phyloP scores from a whole-genome alignment of 768 basidiomycete genomes.

The Lactifluus subvellereus region DNA sequence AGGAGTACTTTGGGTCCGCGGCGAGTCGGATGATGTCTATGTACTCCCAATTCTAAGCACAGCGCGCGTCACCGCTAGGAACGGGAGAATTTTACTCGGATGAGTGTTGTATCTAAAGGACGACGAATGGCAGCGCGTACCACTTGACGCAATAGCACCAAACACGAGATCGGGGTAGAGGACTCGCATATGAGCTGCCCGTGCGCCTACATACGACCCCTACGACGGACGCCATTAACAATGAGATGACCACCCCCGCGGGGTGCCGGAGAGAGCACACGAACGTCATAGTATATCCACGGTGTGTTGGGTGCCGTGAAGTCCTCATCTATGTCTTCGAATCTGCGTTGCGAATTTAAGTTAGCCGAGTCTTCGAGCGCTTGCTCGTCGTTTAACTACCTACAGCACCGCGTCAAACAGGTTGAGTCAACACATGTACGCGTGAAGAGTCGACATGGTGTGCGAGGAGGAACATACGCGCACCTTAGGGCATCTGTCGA shows the following conservation, averaged over 20 bases:
- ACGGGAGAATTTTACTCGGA: not conserved
- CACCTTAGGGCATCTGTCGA: slow-evolving; percentile 79
- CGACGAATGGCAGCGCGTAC: slow-evolving; percentile 33
- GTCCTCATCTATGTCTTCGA: slow-evolving; percentile 63
- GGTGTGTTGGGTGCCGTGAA: slow-evolving; percentile 67
- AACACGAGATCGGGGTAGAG: slow-evolving; percentile 84
- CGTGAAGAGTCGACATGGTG: not conserved
- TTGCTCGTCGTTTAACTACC: slow-evolving; percentile 88
- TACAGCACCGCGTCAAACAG: slow-evolving; percentile 28
- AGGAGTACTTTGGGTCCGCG: slow-evolving; percentile 57
- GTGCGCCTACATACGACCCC: slow-evolving; percentile 91
- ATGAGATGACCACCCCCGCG: not conserved
- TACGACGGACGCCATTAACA: slow-evolving; percentile 25
- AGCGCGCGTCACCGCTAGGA: slow-evolving; percentile 77
- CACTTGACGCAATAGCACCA: slow-evolving; percentile 86
- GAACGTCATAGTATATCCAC: slow-evolving; percentile 92
- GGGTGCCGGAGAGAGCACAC: slow-evolving; percentile 23
- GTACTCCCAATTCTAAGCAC: slow-evolving; percentile 80
- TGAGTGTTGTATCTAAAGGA: not conserved
- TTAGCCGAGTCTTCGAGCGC: slow-evolving; percentile 86
- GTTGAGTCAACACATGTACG: not conserved
- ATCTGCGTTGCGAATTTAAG: slow-evolving; percentile 76
- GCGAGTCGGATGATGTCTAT: slow-evolving; percentile 74
- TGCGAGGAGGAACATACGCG: not conserved
- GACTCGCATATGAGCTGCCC: slow-evolving; percentile 86